phyloP scores from a whole-genome alignment of 305 asterid genomes.

The Andrographis paniculata region DNA sequence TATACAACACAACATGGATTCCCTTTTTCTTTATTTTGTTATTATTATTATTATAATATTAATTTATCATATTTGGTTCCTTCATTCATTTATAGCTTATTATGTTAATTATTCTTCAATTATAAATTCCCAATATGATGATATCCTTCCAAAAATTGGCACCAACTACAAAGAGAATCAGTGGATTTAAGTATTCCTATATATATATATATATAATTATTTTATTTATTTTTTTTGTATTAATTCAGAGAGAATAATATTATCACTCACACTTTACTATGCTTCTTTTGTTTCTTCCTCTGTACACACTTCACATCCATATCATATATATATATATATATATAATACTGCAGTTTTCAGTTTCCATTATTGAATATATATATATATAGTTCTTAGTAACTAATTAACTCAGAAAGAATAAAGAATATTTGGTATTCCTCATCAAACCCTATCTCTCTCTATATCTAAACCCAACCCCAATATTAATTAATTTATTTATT shows the following conservation, averaged over 20 bases:
- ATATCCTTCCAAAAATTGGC: slow-evolving; percentile 87
- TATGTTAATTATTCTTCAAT: background rate
- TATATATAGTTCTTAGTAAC: too few species aligned
- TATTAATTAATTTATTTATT: too few species aligned
- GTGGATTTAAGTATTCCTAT: slow-evolving; percentile 44
- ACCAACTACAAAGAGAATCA: slow-evolving; percentile 81
- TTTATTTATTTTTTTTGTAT: too few species aligned
- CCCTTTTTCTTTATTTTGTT: slow-evolving; percentile 58
- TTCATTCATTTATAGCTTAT: slow-evolving; percentile 1
- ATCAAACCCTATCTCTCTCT: background rate
- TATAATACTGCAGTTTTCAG: too few species aligned
- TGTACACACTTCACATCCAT: background rate
- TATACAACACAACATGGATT: slow-evolving; percentile 67
- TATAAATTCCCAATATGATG: slow-evolving; percentile 43
- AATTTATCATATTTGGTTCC: too few species aligned
- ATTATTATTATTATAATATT: slow-evolving; percentile 17
- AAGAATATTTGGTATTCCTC: background rate
- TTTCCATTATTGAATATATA: too few species aligned
- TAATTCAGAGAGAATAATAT: slow-evolving; percentile 53
- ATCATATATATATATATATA: too few species aligned
- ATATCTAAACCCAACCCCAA: too few species aligned
- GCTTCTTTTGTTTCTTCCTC: slow-evolving; percentile 38
- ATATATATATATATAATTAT: slow-evolving; percentile 28
- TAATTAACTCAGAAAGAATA: background rate
- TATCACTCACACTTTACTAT: slow-evolving; percentile 41